These are phyloP conservation scores for Ceratonia siliqua DNA, from an alignment of 306 rosid species.

Conservation along the genomic window DNA sequence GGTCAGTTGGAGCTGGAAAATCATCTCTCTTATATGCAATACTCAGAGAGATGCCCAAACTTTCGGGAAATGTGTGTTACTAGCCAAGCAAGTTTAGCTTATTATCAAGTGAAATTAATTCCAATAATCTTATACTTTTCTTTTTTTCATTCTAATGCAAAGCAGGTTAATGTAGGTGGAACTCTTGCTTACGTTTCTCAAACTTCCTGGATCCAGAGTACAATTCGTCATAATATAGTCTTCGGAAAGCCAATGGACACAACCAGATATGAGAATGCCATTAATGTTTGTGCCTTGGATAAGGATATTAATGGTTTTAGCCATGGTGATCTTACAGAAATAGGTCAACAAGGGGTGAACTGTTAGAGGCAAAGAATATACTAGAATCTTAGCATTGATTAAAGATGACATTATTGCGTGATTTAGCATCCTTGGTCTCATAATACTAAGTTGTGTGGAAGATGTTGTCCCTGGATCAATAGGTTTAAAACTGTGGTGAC, in stretches of 20 bases:
- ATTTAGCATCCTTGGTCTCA: too few relatives aligned
- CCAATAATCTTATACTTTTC: background rate
- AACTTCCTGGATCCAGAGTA: slow-evolving; percentile 59
- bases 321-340: slow-evolving; percentile 61
- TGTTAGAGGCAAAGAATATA: too few relatives aligned
- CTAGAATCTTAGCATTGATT: too few relatives aligned
- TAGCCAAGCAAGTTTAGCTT: background rate
- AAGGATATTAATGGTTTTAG: slow-evolving; percentile 45
- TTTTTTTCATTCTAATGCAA: background rate
- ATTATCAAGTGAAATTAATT: background rate
- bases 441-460: too few relatives aligned
- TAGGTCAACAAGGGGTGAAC: slow-evolving; percentile 66
- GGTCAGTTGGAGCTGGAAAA: slow-evolving; percentile 68
- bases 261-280: slow-evolving; percentile 42
- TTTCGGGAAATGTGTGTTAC: slow-evolving; percentile 57
- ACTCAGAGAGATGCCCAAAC: slow-evolving; percentile 62
- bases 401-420: too few relatives aligned
- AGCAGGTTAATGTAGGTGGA: slow-evolving; percentile 50
- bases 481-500: too few relatives aligned
- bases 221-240: slow-evolving; percentile 57
- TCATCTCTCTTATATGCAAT: slow-evolving; percentile 58
- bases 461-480: too few relatives aligned
- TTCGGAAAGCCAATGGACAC: slow-evolving; percentile 53
- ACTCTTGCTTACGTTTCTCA: slow-evolving; percentile 61
- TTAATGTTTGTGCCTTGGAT: slow-evolving; percentile 52